phyloP scores from a whole-genome alignment of 371 early-diverging fungal genomes.

The Rhizopus arrhizus region DNA sequence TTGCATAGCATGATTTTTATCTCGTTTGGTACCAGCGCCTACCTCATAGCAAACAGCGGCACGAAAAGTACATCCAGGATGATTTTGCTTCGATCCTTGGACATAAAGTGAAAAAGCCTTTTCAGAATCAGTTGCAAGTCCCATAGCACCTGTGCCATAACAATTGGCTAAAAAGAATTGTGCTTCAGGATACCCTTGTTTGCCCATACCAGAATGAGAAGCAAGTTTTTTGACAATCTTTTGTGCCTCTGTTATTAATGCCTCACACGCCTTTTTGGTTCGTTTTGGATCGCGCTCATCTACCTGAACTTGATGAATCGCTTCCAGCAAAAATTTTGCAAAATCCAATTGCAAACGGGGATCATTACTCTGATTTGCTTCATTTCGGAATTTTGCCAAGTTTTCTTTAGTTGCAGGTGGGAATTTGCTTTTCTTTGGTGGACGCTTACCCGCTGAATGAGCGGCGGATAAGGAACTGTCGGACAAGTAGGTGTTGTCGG shows the following conservation, averaged over 20 bases:
- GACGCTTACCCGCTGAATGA: slow-evolving; percentile 28
- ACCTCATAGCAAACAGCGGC: slow-evolving; percentile 95
- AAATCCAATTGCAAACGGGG: slow-evolving; percentile 79
- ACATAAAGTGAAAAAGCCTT: slow-evolving; percentile 90
- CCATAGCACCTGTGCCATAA: slow-evolving; percentile 76
- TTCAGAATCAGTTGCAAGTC: slow-evolving; percentile 80
- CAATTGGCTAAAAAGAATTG: slow-evolving; percentile 90
- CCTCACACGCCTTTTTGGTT: slow-evolving; percentile 71
- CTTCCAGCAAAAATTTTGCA: slow-evolving; percentile 75
- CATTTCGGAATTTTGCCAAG: slow-evolving; percentile 75
- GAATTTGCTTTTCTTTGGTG: slow-evolving; percentile 36
- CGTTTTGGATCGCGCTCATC: slow-evolving; percentile 71
- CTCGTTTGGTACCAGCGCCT: slow-evolving; percentile 90
- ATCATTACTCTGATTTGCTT: slow-evolving; percentile 75
- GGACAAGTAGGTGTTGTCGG: slow-evolving; percentile 31
- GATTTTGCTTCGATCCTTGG: slow-evolving; percentile 90
- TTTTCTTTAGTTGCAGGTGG: slow-evolving; percentile 63
- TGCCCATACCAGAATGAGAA: slow-evolving; percentile 67
- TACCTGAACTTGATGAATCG: slow-evolving; percentile 46
- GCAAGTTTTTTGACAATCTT: slow-evolving; percentile 80
- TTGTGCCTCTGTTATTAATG: slow-evolving; percentile 71
- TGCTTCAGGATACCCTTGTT: slow-evolving; percentile 80
- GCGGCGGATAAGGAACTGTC: slow-evolving; percentile 47
- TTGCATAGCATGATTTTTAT: slow-evolving; percentile 81
- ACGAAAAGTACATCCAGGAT: slow-evolving; percentile 91